Evolutionary conservation across 1,284 basidiomycete genomes (phyloP), one percentile per base, ranked within the genome.

Genomic region (Melampsora americana): DNA sequence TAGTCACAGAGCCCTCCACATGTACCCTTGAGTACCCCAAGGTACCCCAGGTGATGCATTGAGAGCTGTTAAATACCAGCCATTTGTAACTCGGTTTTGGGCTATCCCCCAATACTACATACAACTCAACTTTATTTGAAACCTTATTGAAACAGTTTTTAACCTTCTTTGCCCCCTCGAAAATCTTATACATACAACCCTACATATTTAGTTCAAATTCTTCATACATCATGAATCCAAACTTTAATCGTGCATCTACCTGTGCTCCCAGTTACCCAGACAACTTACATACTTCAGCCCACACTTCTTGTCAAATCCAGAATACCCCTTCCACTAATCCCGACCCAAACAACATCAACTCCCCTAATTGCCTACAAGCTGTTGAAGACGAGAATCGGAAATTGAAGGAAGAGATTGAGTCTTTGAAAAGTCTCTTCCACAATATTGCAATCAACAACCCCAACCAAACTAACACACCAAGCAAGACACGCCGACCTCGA

Each of bases 321-420:
- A 67, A 67, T 30, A 42, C 39, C 39, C 39, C 39, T 42, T 42
- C 39, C 39, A 12, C 39, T 42, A 42, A 42, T 42, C 35, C 39
- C n/a, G 30, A 42, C 20, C 66, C 66, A 28, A 46, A 23, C 66
- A 46, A 28, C 11, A 20, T 23, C 12, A 39, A 11, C 44, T 32
- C 35, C 50, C 39, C 66, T 12, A 48, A 35, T 44, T 39, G 32
- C 28, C 56, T 69, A n/a, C 53, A 69, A 20, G 20, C 35, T 62
- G 69, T 71, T 14, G 69, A 71, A 64, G 69, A 64, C 14, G 69
- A 64, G 61, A 71, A 64, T 50, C 5, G 60, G 32, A 71, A 53
- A 46, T 39, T 71, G 11, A 71, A 65, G 44, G 60, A 30, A 32
- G 69, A 71, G 18, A 32, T 71, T n/a, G 44, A 64, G 7, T 20